Evolutionary conservation across 331 rosid species (phyloP), one percentile per base, ranked within the genome.

Genomic region (Malus hybrid): DNA sequence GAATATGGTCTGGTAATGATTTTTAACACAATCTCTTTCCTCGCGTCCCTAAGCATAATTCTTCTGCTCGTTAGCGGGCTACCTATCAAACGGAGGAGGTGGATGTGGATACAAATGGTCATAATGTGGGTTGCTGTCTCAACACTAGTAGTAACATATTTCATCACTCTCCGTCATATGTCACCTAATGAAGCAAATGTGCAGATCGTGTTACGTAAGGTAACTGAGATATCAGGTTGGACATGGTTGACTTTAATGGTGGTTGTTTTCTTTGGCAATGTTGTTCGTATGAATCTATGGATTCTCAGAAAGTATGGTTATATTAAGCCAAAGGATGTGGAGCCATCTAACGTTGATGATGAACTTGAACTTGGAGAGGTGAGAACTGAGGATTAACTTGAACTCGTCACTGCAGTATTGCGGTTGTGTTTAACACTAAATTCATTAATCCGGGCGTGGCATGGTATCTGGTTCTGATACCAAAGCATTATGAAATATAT

Each of bases 41-140:
- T 78, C 13, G 1, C 81, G 2, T 78, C 81, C 63, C 42, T 78
- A 22, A 78, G 81, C 64, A 78, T 78, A 52, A 78, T 78, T 33
- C 76, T 77, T 64, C 56, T 77, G 18, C 70, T 70, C 16, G 81
- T 77, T 62, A 78, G 81, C 14, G 81, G 81, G 48, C 63, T 78
- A 59, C 81, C 81, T 16, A 71, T 78, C 54, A 78, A 64, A n/a
- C 70, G 71, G 56, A 34, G 81, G 9, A 65, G 75, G 32, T 81
- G 84, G 84, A 66, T 81, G 78, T 76, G 84, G 84, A 81, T 81
- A 65, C 81, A 81, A 34, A 81, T 81, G 84, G 70, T 81, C 32
- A 67, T 70, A 63, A 50, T 81, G 79, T 81, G 85, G 85, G 14
- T 81, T 59, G 78, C 85, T 28, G 69, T 77, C 54, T 67, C 79